Evolutionary conservation across 2,329 filamentous ascomycete species (phyloP).

Genomic region (Colletotrichum spinosum): DNA sequence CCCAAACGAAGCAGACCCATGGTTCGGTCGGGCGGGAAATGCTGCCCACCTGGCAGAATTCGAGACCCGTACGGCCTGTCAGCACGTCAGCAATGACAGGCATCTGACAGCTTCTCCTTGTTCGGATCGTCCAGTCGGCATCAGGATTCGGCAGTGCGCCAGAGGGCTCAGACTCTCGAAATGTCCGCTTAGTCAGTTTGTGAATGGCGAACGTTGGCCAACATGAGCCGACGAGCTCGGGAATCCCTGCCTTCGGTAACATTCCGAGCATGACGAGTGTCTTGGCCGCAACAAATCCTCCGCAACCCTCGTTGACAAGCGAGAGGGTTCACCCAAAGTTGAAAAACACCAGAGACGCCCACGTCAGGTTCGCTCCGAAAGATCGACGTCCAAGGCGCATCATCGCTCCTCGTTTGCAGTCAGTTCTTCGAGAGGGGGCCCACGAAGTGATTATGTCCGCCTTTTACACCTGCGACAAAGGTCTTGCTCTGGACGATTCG

Average conservation of each 20-base stretch:
- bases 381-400: slow-evolving; percentile 3
- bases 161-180: not conserved
- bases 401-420: not conserved
- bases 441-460: slow-evolving; percentile 4
- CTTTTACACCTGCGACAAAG: slow-evolving; percentile 8
- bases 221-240: not conserved
- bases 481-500: slow-evolving; percentile 7
- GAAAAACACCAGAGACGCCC: slow-evolving; percentile 9
- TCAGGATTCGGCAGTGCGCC: slow-evolving; percentile 17
- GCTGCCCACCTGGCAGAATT: not conserved
- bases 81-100: slow-evolving; percentile 7
- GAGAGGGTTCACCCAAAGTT: slow-evolving; percentile 7
- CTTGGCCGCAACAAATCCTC: slow-evolving; percentile 14
- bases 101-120: not conserved
- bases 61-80: slow-evolving; percentile 24
- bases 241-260: slow-evolving; percentile 18
- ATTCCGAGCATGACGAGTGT: slow-evolving; percentile 10
- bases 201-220: not conserved
- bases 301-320: slow-evolving; percentile 7
- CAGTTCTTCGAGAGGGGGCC: too few relatives aligned
- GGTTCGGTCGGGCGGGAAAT: not conserved
- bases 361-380: not conserved
- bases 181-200: slow-evolving; percentile 24
- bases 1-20: too few relatives aligned
- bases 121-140: slow-evolving; percentile 23